phyloP scores from a whole-genome alignment of 1,284 basidiomycete species.

The Boletellus dicymbophilus region DNA sequence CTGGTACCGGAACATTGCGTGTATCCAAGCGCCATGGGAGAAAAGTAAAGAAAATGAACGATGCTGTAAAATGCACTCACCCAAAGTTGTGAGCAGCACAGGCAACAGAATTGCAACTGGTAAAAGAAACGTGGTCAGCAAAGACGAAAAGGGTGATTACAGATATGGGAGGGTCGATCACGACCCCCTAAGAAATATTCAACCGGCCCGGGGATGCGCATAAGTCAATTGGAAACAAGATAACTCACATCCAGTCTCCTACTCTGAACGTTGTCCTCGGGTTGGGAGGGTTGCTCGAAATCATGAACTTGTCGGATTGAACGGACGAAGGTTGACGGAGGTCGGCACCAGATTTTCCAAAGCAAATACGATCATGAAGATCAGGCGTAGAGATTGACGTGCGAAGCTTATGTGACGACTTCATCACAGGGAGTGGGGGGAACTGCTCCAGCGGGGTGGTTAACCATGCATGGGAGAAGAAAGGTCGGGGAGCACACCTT shows the following conservation, averaged over 20 bases:
- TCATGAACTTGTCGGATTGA: slow-evolving; percentile 45
- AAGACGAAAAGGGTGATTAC: slow-evolving; percentile 1
- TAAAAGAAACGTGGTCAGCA: slow-evolving; percentile 17
- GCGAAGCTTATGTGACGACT: slow-evolving; percentile 31
- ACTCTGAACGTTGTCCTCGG: slow-evolving; percentile 69
- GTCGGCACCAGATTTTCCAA: slow-evolving; percentile 6
- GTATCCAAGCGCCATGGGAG: too few species aligned
- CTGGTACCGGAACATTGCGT: too few species aligned
- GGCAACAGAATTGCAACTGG: slow-evolving; percentile 57
- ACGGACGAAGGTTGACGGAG: neutral
- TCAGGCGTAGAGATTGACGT: slow-evolving; percentile 43
- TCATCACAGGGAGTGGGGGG: slow-evolving; percentile 25
- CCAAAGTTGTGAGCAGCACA: slow-evolving; percentile 77
- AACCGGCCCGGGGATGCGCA: slow-evolving; percentile 6
- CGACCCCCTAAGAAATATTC: slow-evolving; percentile 15
- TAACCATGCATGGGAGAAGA: neutral
- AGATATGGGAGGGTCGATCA: slow-evolving; percentile 18
- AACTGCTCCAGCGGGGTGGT: slow-evolving; percentile 9
- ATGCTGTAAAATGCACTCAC: slow-evolving; percentile 47
- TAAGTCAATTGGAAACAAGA: slow-evolving; percentile 21
- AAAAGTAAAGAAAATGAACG: neutral
- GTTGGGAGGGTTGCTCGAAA: slow-evolving; percentile 76
- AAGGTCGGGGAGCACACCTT: slow-evolving; percentile 31
- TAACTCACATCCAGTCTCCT: slow-evolving; percentile 80
- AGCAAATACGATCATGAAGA: slow-evolving; percentile 22